Percentiles rank a stretch among this genome's conserved stretches.
Conservation (phyloP, 441 rosid genomes). For the Arabidopsis hybrid region DNA sequence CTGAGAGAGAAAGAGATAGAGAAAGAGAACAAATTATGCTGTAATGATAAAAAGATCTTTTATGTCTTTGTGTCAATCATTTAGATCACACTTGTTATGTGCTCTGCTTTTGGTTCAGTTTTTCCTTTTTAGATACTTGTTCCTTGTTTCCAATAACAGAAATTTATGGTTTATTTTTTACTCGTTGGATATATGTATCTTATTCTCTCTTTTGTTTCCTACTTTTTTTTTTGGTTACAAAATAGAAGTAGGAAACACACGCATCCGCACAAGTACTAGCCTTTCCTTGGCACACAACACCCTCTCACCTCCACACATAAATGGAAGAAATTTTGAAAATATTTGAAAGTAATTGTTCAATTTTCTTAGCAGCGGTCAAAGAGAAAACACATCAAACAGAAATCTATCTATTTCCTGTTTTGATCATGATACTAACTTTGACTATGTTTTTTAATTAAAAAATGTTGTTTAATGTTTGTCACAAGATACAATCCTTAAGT, state of each 20-base stretch:
- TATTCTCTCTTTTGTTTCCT: slow-evolving; percentile 8
- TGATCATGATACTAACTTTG: no score
- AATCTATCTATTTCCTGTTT: no score
- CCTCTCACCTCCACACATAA: background rate
- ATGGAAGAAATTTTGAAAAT: no score
- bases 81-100: slow-evolving; percentile 38
- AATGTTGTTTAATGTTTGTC: no score
- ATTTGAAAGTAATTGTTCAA: no score
- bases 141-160: slow-evolving; percentile 43
- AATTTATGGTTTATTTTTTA: slow-evolving; percentile 32
- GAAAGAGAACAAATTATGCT: slow-evolving; percentile 40
- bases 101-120: slow-evolving; percentile 40
- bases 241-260: slow-evolving; percentile 18
- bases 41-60: slow-evolving; percentile 41
- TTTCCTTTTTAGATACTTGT: slow-evolving; percentile 43
- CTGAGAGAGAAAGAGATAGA: slow-evolving; percentile 42
- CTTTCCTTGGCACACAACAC: slow-evolving; percentile 22
- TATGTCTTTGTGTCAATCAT: slow-evolving; percentile 44
- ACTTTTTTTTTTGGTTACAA: background rate
- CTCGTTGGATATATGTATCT: slow-evolving; percentile 15
- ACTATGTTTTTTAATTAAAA: no score
- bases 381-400: no score
- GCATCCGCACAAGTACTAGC: slow-evolving; percentile 22
- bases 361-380: no score
- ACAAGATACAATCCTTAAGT: no score